Percentiles rank a stretch among this genome's conserved stretches.
Conservation (phyloP, 129 eudicot species). For the Chrysanthemum makinoi region DNA sequence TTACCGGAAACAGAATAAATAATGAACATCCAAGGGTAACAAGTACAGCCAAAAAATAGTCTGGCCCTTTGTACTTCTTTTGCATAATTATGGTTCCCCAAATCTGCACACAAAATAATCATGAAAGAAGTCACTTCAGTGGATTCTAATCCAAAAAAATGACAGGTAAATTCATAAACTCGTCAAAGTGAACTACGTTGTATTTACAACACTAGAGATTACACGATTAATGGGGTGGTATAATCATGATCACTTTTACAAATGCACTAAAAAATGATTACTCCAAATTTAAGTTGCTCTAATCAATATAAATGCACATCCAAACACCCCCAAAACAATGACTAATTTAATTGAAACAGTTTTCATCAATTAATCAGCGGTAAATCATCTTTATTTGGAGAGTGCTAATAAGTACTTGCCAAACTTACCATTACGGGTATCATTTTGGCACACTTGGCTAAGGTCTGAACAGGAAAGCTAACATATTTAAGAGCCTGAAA, state of each 20-base stretch:
- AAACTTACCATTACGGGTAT: constrained; percentile 97
- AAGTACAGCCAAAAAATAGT: constrained; percentile 67
- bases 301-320: background rate
- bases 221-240: background rate
- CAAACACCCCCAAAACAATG: background rate
- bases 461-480: constrained; percentile 98
- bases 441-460: constrained; percentile 99
- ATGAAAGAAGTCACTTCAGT: constrained; percentile 7
- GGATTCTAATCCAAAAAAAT: background rate
- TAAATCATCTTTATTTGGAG: background rate
- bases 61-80: constrained; percentile 73
- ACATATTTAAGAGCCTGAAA: constrained; percentile 98
- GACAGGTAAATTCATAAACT: background rate
- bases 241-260: background rate
- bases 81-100: constrained; percentile 90
- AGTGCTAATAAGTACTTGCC: background rate
- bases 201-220: background rate
- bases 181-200: background rate
- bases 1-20: constrained; percentile 76
- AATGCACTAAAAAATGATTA: background rate
- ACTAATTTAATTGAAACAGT: background rate
- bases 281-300: background rate
- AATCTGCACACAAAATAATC: constrained; percentile 40
- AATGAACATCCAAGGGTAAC: constrained; percentile 81
- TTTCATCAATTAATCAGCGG: background rate